These are phyloP conservation scores for Salix exigua DNA, from an alignment of 345 rosid genomes.

Conservation along the genomic window DNA sequence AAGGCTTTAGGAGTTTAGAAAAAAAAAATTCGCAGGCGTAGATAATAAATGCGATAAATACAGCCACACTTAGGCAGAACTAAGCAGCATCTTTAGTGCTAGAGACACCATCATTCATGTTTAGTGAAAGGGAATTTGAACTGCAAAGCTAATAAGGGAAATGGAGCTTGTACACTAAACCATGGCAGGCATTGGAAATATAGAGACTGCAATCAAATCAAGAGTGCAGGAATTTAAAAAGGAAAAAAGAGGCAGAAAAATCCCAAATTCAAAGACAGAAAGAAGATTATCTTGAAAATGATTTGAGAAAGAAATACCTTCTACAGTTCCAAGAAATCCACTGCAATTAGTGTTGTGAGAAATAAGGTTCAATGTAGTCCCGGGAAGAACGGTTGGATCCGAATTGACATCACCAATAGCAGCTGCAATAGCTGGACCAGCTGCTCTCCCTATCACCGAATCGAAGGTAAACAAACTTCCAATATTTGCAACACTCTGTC, in stretches of 20 bases:
- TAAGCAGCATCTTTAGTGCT: background rate
- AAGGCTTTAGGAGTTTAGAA: background rate
- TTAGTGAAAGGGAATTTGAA: background rate
- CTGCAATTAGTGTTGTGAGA: constrained; percentile 73
- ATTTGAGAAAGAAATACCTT: constrained; percentile 45
- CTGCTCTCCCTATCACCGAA: constrained; percentile 79
- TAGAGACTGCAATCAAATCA: background rate
- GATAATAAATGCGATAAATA: background rate
- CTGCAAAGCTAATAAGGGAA: background rate
- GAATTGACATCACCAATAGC: constrained; percentile 72
- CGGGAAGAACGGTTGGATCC: constrained; percentile 51
- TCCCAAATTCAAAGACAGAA: background rate
- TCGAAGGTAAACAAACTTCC: constrained; percentile 68
- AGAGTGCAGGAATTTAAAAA: background rate
- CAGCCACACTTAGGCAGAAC: background rate
- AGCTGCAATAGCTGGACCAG: constrained; percentile 49
- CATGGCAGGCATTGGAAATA: background rate
- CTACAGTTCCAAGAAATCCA: constrained; percentile 74
- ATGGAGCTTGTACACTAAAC: background rate
- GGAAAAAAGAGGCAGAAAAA: background rate
- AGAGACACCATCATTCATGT: background rate
- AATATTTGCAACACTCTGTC: constrained; percentile 48
- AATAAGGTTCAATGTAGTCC: constrained; percentile 42
- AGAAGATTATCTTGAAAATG: background rate
- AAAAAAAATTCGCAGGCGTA: background rate